Conservation (phyloP, 495 filamentous ascomycete genomes). For the Hypoxylon lenormandii region DNA sequence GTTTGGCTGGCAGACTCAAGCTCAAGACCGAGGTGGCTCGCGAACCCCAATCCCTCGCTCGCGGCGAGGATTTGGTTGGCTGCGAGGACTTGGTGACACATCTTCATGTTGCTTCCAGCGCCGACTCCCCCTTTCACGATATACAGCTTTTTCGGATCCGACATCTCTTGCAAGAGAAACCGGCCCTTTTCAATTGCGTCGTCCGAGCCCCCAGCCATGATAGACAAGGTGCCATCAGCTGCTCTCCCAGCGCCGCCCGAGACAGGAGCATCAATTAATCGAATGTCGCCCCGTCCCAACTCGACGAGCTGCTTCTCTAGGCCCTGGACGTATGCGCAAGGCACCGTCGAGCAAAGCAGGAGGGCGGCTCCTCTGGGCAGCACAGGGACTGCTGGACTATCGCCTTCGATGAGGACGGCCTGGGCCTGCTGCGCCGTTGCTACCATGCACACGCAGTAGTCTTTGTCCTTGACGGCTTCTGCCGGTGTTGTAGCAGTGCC, state of each 20-base stretch:
- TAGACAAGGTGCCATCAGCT: constrained; percentile 80
- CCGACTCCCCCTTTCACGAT: constrained; percentile 79
- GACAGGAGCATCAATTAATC: constrained; percentile 79
- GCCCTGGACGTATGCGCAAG: constrained; percentile 72
- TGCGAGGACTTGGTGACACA: constrained; percentile 85
- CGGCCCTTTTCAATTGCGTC: constrained; percentile 69
- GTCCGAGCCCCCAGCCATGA: constrained; percentile 77
- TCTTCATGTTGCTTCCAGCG: constrained; percentile 87
- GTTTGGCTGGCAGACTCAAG: constrained; percentile 66
- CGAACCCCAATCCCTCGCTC: constrained; percentile 80
- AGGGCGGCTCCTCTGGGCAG: constrained; percentile 71
- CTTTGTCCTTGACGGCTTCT: constrained; percentile 70
- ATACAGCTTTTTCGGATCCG: constrained; percentile 72
- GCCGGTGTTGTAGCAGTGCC: constrained; percentile 69
- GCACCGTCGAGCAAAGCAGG: constrained; percentile 79
- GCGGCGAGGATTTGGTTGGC: constrained; percentile 79
- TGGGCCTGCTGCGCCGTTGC: constrained; percentile 78
- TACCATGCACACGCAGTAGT: constrained; percentile 81
- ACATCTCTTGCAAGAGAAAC: constrained; percentile 72
- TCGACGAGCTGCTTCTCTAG: constrained; percentile 67
- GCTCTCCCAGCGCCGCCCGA: constrained; percentile 81
- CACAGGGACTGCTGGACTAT: constrained; percentile 66
- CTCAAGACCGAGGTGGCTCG: constrained; percentile 74
- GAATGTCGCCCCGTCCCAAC: constrained; percentile 70
- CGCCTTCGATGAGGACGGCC: constrained; percentile 70